Evolutionary conservation across 768 basidiomycete genomes (phyloP).

Genomic region (Boletus sp.): DNA sequence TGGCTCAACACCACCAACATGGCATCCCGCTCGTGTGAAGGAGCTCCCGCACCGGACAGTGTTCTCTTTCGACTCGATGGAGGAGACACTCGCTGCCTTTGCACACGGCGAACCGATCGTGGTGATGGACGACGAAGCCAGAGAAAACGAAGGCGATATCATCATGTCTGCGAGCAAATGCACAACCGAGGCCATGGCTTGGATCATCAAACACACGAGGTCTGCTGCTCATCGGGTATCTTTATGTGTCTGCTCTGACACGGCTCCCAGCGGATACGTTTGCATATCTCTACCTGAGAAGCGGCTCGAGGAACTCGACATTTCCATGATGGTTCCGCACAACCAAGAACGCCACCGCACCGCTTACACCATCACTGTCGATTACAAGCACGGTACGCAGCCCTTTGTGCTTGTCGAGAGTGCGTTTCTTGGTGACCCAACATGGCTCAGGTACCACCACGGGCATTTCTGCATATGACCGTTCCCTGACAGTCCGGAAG

Average conservation of each 20-base stretch:
- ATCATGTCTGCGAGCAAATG: slow-evolving; percentile 82
- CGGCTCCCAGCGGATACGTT: slow-evolving; percentile 75
- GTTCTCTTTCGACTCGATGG: slow-evolving; percentile 77
- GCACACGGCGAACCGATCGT: slow-evolving; percentile 85
- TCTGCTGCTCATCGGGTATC: slow-evolving; percentile 37
- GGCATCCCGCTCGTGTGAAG: slow-evolving; percentile 23
- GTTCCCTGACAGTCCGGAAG: slow-evolving; percentile 80
- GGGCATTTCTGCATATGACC: slow-evolving; percentile 95
- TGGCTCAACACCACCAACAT: slow-evolving; percentile 6
- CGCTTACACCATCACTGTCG: slow-evolving; percentile 94
- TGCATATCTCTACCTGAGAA: slow-evolving; percentile 80
- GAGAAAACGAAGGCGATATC: slow-evolving; percentile 98
- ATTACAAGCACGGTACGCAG: slow-evolving; percentile 76
- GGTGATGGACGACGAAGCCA: slow-evolving; percentile 93
- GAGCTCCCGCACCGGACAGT: slow-evolving; percentile 22
- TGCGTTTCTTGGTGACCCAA: not conserved
- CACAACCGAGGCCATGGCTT: slow-evolving; percentile 97
- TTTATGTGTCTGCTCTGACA: slow-evolving; percentile 11
- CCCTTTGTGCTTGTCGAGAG: not conserved
- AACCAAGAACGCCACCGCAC: slow-evolving; percentile 92
- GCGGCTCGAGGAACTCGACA: slow-evolving; percentile 70
- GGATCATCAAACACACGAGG: slow-evolving; percentile 98
- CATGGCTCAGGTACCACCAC: slow-evolving; percentile 72
- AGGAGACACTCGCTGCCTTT: slow-evolving; percentile 76
- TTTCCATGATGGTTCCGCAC: slow-evolving; percentile 91